phyloP scores from a whole-genome alignment of 1,284 basidiomycete species.

The Apiotrichum sp. region DNA sequence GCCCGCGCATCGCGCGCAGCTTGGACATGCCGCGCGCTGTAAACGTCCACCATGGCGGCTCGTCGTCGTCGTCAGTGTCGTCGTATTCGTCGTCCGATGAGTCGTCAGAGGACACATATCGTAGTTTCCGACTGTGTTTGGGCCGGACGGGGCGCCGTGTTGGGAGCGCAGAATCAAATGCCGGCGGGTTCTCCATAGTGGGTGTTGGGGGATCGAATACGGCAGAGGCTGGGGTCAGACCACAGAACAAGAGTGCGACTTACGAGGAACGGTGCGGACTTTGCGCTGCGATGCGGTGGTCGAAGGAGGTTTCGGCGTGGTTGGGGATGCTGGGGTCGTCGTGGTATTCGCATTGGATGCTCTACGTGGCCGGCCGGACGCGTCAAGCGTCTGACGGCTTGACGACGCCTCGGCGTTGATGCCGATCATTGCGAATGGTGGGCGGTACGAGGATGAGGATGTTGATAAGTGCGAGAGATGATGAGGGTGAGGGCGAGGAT shows the following conservation, averaged over 20 bases:
- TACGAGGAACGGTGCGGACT: conserved; percentile 35
- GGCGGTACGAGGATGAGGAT: background rate
- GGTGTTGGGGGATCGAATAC: conserved; percentile 14
- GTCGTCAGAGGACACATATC: conserved; percentile 7
- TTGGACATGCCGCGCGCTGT: conserved; percentile 36
- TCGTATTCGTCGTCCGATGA: conserved; percentile 40
- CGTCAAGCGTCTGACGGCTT: conserved; percentile 2
- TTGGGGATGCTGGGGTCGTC: background rate
- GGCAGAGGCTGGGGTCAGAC: conserved; percentile 10
- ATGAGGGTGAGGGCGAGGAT: background rate
- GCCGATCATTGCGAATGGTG: background rate
- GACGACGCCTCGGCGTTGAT: conserved; percentile 15
- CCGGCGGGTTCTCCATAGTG: conserved; percentile 4
- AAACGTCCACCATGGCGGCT: conserved; percentile 47
- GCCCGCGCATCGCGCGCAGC: conserved; percentile 18
- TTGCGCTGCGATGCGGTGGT: conserved; percentile 10
- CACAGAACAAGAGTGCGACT: conserved; percentile 7
- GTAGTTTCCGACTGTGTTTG: too few species aligned
- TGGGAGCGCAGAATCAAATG: conserved; percentile 3
- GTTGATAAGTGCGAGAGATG: too few species aligned
- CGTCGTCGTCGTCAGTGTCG: conserved; percentile 53
- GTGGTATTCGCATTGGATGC: background rate
- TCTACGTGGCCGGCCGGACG: background rate
- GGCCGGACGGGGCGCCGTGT: too few species aligned
- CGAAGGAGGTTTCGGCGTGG: background rate